Conservation (phyloP, 805 yeast species). For the Saccharomycopsis sp. region DNA sequence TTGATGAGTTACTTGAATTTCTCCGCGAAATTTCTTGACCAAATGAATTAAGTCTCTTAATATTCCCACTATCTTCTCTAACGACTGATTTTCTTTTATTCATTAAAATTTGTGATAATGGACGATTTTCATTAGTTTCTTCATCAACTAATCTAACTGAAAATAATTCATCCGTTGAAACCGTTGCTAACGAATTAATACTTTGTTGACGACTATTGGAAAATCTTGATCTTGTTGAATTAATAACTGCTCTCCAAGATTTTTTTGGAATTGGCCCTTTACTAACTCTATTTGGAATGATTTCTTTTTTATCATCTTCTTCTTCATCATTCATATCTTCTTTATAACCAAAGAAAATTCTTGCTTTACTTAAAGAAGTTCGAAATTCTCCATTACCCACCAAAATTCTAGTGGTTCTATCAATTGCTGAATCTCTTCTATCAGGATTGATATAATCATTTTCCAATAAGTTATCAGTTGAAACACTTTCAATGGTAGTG, state of each 20-base stretch:
- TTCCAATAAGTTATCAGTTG: conserved; percentile 4
- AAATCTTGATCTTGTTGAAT: conserved; percentile 19
- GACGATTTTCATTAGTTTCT: conserved; percentile 8
- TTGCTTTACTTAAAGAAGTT: neutral
- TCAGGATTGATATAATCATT: too few relatives aligned
- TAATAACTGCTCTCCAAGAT: conserved; percentile 48
- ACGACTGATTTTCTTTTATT: neutral
- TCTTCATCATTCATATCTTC: neutral
- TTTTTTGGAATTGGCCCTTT: conserved; percentile 28
- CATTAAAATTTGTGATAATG: neutral
- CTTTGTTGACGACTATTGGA: conserved; percentile 45
- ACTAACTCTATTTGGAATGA: neutral
- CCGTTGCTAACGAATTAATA: conserved; percentile 66
- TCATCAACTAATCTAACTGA: conserved; percentile 71
- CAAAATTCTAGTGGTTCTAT: neutral
- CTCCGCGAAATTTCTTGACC: conserved; percentile 5
- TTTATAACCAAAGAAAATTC: neutral
- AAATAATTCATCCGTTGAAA: conserved; percentile 73
- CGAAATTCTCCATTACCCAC: too few relatives aligned
- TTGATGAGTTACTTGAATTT: neutral
- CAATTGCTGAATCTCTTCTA: neutral
- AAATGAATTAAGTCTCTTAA: conserved; percentile 13
- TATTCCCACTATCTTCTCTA: conserved; percentile 16
- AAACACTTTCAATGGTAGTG: neutral
- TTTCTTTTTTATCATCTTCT: too few relatives aligned